These are phyloP conservation scores for Diaporthe helianthi DNA, from an alignment of 2,329 filamentous ascomycete species.

Conservation along the genomic window DNA sequence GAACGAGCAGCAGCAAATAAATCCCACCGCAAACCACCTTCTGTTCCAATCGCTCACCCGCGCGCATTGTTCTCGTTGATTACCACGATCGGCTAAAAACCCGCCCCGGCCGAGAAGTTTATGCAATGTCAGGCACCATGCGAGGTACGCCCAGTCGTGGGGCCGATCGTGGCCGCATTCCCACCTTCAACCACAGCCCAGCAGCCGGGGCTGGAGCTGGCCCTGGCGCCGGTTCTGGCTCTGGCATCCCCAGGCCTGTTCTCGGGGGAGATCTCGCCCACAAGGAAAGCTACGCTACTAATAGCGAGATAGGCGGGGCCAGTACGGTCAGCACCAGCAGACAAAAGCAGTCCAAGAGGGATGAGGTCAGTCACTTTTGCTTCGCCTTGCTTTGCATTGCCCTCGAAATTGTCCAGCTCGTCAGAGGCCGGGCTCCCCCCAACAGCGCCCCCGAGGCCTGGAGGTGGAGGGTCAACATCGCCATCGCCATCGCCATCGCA, in stretches of 20 bases:
- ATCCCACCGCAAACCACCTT: neutral
- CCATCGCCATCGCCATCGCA: no score
- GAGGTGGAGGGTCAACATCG: neutral
- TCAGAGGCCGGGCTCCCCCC: neutral
- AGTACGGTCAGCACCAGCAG: constrained; percentile 90
- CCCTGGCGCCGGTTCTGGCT: constrained; percentile 56
- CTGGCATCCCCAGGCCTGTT: constrained; percentile 76
- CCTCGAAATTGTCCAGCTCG: neutral
- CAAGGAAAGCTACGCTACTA: constrained; percentile 50
- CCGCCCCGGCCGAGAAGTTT: constrained; percentile 34
- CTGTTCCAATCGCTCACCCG: neutral
- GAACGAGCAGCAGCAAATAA: neutral
- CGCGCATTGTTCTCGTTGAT: constrained; percentile 10
- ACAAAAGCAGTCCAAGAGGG: constrained; percentile 95
- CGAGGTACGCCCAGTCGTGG: constrained; percentile 72
- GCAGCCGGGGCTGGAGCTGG: constrained; percentile 46
- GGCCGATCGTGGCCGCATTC: constrained; percentile 64
- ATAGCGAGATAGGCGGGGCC: constrained; percentile 61
- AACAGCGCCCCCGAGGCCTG: neutral
- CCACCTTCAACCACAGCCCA: constrained; percentile 66
- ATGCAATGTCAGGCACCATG: constrained; percentile 66
- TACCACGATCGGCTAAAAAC: constrained; percentile 21
- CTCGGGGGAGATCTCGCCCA: constrained; percentile 56
- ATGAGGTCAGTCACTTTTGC: constrained; percentile 78
- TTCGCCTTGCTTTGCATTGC: constrained; percentile 39